Conservation (phyloP, 192 early-diverging fungal genomes). For the Glomus cerebriforme region DNA sequence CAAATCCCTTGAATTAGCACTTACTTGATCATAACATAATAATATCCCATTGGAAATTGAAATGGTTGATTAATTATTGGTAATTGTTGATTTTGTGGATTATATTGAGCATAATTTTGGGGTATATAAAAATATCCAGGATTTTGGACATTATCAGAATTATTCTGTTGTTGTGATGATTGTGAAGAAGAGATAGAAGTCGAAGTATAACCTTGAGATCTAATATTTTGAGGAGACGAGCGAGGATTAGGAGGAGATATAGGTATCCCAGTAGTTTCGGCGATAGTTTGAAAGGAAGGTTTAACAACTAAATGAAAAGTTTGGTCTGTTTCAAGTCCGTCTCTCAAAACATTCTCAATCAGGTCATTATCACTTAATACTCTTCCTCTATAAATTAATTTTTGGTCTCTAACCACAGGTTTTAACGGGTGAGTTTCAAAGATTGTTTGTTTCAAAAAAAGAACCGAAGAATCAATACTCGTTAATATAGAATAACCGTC, state of each 20-base stretch:
- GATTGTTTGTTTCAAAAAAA: slow-evolving; percentile 27
- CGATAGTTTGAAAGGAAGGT: slow-evolving; percentile 11
- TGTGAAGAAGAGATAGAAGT: neutral
- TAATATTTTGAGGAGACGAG: neutral
- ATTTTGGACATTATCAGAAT: neutral
- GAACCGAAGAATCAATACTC: slow-evolving; percentile 18
- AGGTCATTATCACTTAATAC: slow-evolving; percentile 24
- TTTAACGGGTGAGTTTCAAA: slow-evolving; percentile 16
- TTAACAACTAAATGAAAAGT: slow-evolving; percentile 35
- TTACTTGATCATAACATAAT: slow-evolving; percentile 34
- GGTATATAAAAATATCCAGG: neutral
- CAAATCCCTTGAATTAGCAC: neutral
- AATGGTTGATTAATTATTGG: neutral
- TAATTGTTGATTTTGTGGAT: neutral
- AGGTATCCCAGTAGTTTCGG: slow-evolving; percentile 11
- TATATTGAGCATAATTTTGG: neutral
- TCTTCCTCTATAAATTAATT: slow-evolving; percentile 33
- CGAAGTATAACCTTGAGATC: neutral
- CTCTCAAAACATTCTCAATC: slow-evolving; percentile 13
- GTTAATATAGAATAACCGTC: slow-evolving; percentile 28
- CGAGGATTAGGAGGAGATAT: neutral
- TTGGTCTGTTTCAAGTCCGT: slow-evolving; percentile 20
- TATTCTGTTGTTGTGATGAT: neutral
- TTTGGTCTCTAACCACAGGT: slow-evolving; percentile 24
- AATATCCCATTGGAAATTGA: slow-evolving; percentile 11